Evolutionary conservation across 2,329 filamentous ascomycete species (phyloP), one percentile per base, ranked within the genome.

Genomic region (Huntiella bhutanensis): DNA sequence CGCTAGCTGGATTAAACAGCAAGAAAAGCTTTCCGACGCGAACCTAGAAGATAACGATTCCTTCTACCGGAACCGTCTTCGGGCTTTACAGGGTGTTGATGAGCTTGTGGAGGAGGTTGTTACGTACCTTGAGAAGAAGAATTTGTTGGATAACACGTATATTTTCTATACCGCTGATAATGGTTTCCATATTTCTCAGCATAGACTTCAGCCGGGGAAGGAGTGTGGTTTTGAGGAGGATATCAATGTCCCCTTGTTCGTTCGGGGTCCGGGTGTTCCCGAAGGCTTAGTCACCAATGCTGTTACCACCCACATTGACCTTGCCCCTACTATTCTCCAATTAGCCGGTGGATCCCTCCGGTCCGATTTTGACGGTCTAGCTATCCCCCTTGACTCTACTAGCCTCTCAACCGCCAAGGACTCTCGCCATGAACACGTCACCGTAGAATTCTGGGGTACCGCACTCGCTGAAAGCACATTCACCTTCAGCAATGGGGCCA

Each of bases 161-260:
- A 62, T 73, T 35, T 61, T 73, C 44, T 73, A 68, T 54, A 67
- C 67, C 0, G 61, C 63, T 0, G 69, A 73, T 52, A 73, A 73
- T 45, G 68, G 69, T 1, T 72, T 63, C 53, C 70, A 72, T 44
- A 69, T 73, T 45, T 60, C 65, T 12, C 68, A 72, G 50, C 69
- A 73, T 50, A 64, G 69, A 1, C 54, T 72, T 34, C 63, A 62
- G 3, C 67, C 69, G 1, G 70, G 70, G 0, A 73, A 73, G 52
- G 60, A 63, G 32, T 71, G 67, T 40, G 65, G 64, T 0, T 70
- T 62, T 46, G 69, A 73, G 43, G 64, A 65, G 37, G 69, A 73
- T 48, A 69, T 72, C 38, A 64, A 67, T 3, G 62, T 73, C 2
- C 69, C 70, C 0, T 51, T 73, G 12, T 60, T 68, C 22, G 59